These are phyloP conservation scores for Metschnikowia dekortorum DNA, from an alignment of 805 yeast species.

Conservation along the genomic window DNA sequence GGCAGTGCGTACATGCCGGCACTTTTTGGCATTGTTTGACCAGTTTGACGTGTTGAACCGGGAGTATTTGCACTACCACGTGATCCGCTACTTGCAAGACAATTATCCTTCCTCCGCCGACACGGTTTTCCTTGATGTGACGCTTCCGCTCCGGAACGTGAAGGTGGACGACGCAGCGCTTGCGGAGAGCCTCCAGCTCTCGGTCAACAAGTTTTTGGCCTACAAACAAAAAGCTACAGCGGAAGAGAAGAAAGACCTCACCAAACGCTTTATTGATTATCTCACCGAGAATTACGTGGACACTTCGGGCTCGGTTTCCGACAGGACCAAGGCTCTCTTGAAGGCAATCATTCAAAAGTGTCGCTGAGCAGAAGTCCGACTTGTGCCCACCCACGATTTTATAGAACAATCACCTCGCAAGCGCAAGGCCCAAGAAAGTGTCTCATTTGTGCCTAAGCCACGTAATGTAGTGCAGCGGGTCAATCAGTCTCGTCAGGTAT, in stretches of 20 bases:
- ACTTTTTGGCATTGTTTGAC: slow-evolving; percentile 58
- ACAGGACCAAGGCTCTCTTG: slow-evolving; percentile 28
- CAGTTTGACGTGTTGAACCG: slow-evolving; percentile 67
- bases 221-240: slow-evolving; percentile 44
- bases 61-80: slow-evolving; percentile 59
- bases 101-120: slow-evolving; percentile 38
- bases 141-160: slow-evolving; percentile 61
- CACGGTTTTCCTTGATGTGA: slow-evolving; percentile 50
- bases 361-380: slow-evolving; percentile 10
- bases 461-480: too few species aligned
- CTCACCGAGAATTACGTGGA: slow-evolving; percentile 25
- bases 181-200: slow-evolving; percentile 57
- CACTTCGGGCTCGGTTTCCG: slow-evolving; percentile 17
- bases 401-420: too few species aligned
- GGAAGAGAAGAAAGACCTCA: slow-evolving; percentile 30
- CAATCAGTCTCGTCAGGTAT: too few species aligned
- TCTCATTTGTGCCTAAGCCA: too few species aligned
- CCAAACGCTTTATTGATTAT: slow-evolving; percentile 22
- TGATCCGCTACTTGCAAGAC: slow-evolving; percentile 49
- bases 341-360: slow-evolving; percentile 40
- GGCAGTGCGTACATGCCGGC: slow-evolving; percentile 33
- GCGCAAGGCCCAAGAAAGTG: too few species aligned
- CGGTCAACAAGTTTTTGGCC: slow-evolving; percentile 68
- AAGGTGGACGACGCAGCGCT: slow-evolving; percentile 38
- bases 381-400: too few species aligned